Percentiles rank a stretch among this genome's conserved stretches.
Evolutionary conservation across 306 rosid genomes (phyloP).

Genomic region (Lupinus albus): DNA sequence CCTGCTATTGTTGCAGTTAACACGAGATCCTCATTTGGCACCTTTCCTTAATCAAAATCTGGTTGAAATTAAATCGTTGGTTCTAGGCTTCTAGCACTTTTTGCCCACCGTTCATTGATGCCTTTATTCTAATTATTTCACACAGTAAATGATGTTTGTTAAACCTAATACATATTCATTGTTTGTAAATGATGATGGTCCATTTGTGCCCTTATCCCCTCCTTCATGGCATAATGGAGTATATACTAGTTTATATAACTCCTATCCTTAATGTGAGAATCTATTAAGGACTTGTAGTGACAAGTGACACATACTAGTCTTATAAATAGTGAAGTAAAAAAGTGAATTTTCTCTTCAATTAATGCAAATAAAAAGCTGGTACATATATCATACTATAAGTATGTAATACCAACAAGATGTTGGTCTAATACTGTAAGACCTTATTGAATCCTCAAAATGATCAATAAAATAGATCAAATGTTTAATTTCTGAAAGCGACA

Average conservation of each 20-base stretch:
- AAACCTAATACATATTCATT: constrained; percentile 1
- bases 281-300: neutral
- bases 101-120: neutral
- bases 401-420: too few species aligned
- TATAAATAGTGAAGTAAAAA: neutral
- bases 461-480: too few species aligned
- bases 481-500: too few species aligned
- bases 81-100: neutral
- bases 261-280: neutral
- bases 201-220: constrained; percentile 2
- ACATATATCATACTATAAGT: neutral
- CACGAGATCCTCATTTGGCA: constrained; percentile 5
- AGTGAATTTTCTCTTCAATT: neutral
- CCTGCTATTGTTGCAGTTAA: neutral
- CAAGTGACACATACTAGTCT: neutral
- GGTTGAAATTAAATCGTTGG: constrained; percentile 32
- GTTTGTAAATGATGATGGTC: constrained; percentile 20
- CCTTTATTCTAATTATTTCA: constrained; percentile 30
- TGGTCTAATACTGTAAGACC: too few species aligned
- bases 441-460: too few species aligned
- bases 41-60: neutral
- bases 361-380: neutral
- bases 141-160: constrained; percentile 30
- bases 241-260: neutral
- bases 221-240: neutral